phyloP scores from a whole-genome alignment of 179 eudicot species.

The Gypsophila paniculata region DNA sequence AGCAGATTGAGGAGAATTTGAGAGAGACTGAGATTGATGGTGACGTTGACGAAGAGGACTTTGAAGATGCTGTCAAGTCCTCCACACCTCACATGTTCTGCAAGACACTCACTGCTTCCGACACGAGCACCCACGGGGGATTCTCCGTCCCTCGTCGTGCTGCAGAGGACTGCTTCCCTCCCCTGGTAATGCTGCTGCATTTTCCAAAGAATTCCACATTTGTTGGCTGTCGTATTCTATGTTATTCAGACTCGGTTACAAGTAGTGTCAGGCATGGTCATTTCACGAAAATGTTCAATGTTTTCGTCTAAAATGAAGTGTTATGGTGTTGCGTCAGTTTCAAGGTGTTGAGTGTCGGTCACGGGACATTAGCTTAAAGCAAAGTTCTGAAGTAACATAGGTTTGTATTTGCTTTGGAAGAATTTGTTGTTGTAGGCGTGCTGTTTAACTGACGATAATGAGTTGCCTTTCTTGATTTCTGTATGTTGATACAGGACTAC shows the following conservation, averaged over 20 bases:
- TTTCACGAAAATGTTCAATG: too few relatives aligned
- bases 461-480: constrained; percentile 1
- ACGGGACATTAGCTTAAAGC: too few relatives aligned
- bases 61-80: constrained; percentile 50
- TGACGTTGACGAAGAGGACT: constrained; percentile 61
- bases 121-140: constrained; percentile 98
- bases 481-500: constrained; percentile 55
- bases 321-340: too few relatives aligned
- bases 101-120: constrained; percentile 95
- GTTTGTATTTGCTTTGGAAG: too few relatives aligned
- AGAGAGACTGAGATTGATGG: constrained; percentile 40
- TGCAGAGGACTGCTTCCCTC: constrained; percentile 98
- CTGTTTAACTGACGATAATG: background rate
- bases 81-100: constrained; percentile 95
- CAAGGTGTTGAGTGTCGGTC: too few relatives aligned
- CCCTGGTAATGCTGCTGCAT: constrained; percentile 49
- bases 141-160: constrained; percentile 99
- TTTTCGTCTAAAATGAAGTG: too few relatives aligned
- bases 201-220: background rate
- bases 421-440: background rate
- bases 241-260: too few relatives aligned
- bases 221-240: background rate
- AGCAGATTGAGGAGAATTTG: constrained; percentile 71
- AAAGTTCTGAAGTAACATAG: too few relatives aligned
- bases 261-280: too few relatives aligned